Conservation (phyloP, 106 monocot species). For the Alisma plantagoaquatica region DNA sequence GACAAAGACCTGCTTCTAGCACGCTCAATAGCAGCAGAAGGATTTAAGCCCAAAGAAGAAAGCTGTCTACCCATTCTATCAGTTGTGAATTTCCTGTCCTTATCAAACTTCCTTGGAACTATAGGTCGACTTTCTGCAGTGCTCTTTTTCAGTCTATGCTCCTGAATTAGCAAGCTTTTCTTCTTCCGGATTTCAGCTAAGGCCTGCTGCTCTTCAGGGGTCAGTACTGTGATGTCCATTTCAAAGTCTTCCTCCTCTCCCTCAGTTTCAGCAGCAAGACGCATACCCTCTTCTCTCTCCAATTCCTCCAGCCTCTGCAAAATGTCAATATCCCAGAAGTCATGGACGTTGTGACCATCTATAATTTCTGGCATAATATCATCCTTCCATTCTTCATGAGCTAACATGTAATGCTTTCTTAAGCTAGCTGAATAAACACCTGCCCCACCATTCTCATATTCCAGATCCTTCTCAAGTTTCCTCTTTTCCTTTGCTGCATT, state of each 20-base stretch:
- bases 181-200: constrained; percentile 66
- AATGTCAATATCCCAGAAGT: constrained; percentile 88
- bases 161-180: constrained; percentile 75
- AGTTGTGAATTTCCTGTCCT: constrained; percentile 69
- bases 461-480: constrained; percentile 87
- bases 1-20: constrained; percentile 45
- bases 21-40: constrained; percentile 59
- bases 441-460: constrained; percentile 93
- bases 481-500: constrained; percentile 39
- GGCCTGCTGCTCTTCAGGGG: constrained; percentile 55
- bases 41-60: constrained; percentile 60
- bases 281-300: constrained; percentile 83
- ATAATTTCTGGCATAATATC: constrained; percentile 89
- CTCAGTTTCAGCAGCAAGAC: constrained; percentile 36
- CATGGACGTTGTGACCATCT: constrained; percentile 91
- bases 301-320: constrained; percentile 67
- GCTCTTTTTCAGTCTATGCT: constrained; percentile 89
- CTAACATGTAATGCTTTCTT: constrained; percentile 80
- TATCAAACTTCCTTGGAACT: constrained; percentile 80
- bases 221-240: constrained; percentile 52
- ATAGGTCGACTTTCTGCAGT: constrained; percentile 90
- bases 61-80: constrained; percentile 88
- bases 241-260: constrained; percentile 46
- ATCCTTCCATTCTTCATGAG: constrained; percentile 88
- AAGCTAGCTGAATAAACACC: constrained; percentile 95